Base-by-base conservation (phyloP, 768 basidiomycete genomes). In the Mycena pura region DNA sequence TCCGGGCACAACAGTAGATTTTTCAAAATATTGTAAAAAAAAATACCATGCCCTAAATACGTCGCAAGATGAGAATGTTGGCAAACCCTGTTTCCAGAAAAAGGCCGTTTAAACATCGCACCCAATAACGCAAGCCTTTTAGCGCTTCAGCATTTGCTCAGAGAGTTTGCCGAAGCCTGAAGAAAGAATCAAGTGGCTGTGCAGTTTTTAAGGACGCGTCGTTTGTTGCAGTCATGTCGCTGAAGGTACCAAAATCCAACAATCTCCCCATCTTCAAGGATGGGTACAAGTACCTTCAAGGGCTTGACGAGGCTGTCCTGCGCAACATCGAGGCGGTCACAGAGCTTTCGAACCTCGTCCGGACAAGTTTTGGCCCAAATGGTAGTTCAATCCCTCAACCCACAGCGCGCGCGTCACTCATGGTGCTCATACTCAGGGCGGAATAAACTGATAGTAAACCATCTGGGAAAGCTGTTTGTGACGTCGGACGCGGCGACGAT, bases 401-500 rank as follows among this genome's bases (percentile, higher is more conserved):
- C 2, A 17, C 27, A 51, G 27, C 40, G 40, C 52, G 29, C 61
- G 46, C 25, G 17, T 43, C 14, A 10, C 34, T 55, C 64, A 62
- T 59, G n/a, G n/a, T n/a, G 31, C 58, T 31, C 49, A 28, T 29
- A 55, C 53, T 21, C 70, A 94, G 96, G 96, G 46, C 86, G 96
- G 51, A 99, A 98, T 77, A 99, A 99, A 76, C 87, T 99, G 54
- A 79, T 99, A 74, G 96, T 99, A 78, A 99, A 99, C 76, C 96
- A 99, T 76, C 83, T 99, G 32, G 95, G 95, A 54, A 85, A 89
- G 74, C 83, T 98, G 36, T 99, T 99, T 77, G 96, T 99, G 61
- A 99, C 97, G 31, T 96, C 95, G 45, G 96, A 99, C 85, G 96
- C 97, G 10, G 97, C 97, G 13, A 99, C 96, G 59, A 99, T 99